Conservation (phyloP, 176 grass and related monocot species). For the Oryza meyeriana region DNA sequence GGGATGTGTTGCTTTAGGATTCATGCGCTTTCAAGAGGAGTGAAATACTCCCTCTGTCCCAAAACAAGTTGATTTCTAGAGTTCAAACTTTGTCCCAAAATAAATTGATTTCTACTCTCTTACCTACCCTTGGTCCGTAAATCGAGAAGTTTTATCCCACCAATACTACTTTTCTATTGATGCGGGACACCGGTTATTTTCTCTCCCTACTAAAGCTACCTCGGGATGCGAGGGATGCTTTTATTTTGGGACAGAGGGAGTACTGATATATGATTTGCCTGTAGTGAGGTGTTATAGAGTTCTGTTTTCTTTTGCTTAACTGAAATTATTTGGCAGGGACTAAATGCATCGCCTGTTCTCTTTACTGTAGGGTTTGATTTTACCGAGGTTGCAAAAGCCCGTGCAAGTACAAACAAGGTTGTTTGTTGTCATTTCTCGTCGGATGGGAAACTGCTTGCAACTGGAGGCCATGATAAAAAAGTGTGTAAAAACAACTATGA, state of each 20-base stretch:
- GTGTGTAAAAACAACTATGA: slow-evolving; percentile 27
- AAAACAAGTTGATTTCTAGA: no score
- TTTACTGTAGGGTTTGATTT: slow-evolving; percentile 57
- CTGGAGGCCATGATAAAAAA: slow-evolving; percentile 83
- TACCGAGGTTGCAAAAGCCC: slow-evolving; percentile 45
- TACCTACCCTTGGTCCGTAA: no score
- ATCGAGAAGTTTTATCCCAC: no score
- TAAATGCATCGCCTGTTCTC: neutral
- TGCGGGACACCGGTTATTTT: no score
- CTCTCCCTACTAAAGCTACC: no score
- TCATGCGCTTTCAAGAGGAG: neutral
- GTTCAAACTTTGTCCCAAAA: no score
- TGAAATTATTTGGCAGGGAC: slow-evolving; percentile 11
- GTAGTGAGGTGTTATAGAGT: neutral
- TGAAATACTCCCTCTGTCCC: no score
- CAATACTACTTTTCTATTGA: no score
- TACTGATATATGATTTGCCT: neutral
- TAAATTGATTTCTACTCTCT: no score
- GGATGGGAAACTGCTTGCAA: slow-evolving; percentile 74
- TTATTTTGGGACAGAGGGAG: no score
- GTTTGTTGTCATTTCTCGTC: slow-evolving; percentile 70
- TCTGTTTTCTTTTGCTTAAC: slow-evolving; percentile 7
- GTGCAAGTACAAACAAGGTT: slow-evolving; percentile 69
- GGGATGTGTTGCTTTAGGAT: slow-evolving; percentile 21
- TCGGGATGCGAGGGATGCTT: no score